Percentiles rank a stretch among this genome's conserved stretches.
Evolutionary conservation across 2,329 filamentous ascomycete genomes (phyloP).

Genomic region (Dryadomyces quercivorus): DNA sequence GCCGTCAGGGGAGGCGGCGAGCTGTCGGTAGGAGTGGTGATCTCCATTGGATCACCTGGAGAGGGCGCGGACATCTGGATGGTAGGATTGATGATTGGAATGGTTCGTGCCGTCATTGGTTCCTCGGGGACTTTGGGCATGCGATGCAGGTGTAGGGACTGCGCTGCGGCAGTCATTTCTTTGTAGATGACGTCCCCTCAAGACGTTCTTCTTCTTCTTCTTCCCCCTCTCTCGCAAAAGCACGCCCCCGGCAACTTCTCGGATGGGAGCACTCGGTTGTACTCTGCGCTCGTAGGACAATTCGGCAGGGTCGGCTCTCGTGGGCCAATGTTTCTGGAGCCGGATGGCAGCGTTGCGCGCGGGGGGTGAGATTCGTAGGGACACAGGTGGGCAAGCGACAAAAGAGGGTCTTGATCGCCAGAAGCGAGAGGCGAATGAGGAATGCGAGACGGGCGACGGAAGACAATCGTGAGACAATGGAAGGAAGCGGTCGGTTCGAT

Average conservation of each 20-base stretch:
- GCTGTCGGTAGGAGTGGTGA: slow-evolving; percentile 39
- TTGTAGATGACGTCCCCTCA: neutral
- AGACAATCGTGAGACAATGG: neutral
- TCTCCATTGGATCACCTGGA: slow-evolving; percentile 49
- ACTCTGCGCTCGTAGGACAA: neutral
- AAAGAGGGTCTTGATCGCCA: neutral
- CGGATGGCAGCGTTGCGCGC: neutral
- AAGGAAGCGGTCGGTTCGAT: no score
- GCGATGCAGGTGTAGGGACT: slow-evolving; percentile 32
- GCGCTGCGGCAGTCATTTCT: slow-evolving; percentile 40
- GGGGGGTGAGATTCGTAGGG: no score
- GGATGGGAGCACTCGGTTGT: neutral
- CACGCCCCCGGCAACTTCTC: no score
- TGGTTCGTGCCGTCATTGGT: slow-evolving; percentile 38
- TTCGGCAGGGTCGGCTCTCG: neutral
- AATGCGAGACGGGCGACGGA: neutral
- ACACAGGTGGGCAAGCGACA: neutral
- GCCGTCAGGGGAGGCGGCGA: slow-evolving; percentile 29
- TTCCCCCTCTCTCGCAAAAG: no score
- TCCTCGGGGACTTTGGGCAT: slow-evolving; percentile 28
- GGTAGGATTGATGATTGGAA: slow-evolving; percentile 44
- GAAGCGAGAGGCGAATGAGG: neutral
- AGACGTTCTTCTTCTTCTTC: no score
- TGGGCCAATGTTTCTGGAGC: neutral
- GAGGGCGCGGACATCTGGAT: slow-evolving; percentile 48